Conservation (phyloP, 2,329 filamentous ascomycete genomes). For the Emergomyces pasteurianus region DNA sequence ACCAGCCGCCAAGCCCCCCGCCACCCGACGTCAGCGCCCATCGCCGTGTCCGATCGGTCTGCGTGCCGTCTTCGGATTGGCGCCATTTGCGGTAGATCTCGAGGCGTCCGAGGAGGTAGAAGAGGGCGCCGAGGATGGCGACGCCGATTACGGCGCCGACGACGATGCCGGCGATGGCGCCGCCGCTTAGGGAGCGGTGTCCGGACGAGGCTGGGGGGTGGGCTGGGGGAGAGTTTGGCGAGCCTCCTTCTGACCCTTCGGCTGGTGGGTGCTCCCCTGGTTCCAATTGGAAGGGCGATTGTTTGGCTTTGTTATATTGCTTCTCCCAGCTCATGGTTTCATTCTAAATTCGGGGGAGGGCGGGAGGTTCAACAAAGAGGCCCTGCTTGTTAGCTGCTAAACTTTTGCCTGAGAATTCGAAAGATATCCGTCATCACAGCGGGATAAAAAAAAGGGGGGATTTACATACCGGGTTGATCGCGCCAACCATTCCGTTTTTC, state of each 20-base stretch:
- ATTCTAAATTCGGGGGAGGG: conserved; percentile 29
- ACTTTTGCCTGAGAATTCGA: no score
- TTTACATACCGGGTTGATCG: conserved; percentile 52
- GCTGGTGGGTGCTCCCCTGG: conserved; percentile 46
- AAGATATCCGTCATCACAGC: no score
- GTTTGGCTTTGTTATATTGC: conserved; percentile 38
- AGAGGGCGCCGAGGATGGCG: conserved; percentile 34
- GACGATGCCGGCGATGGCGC: conserved; percentile 49
- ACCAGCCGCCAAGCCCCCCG: conserved; percentile 12
- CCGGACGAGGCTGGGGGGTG: conserved; percentile 6
- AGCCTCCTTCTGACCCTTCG: conserved; percentile 25
- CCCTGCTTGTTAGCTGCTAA: conserved; percentile 9
- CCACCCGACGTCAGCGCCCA: conserved; percentile 19
- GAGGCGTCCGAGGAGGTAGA: conserved; percentile 26
- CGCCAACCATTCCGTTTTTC: conserved; percentile 59
- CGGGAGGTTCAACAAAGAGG: neutral
- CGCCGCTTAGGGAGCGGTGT: conserved; percentile 24
- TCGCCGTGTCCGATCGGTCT: conserved; percentile 20
- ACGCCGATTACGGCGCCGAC: conserved; percentile 40
- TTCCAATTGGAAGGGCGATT: conserved; percentile 41
- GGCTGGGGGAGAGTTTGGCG: conserved; percentile 4
- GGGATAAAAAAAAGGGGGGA: neutral
- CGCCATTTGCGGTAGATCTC: conserved; percentile 24
- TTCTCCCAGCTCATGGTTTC: conserved; percentile 36
- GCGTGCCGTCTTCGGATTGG: conserved; percentile 20